A percentile compares a stretch with the other conserved stretches of the same genome.
phyloP scores from a whole-genome alignment of 441 rosid species.

The Eutrema salsugineum region DNA sequence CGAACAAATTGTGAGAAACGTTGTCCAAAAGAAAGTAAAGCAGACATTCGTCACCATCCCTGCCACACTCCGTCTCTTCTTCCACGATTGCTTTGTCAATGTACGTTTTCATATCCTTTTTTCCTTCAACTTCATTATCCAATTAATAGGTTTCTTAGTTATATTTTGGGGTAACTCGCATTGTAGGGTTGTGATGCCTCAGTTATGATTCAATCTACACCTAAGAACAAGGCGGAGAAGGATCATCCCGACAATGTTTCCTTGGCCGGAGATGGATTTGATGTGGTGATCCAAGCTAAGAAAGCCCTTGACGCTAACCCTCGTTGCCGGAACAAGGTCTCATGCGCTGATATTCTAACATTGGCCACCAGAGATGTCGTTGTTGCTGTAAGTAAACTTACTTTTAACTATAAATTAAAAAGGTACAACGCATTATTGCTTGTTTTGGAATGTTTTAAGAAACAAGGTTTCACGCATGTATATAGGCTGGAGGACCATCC shows the following conservation, averaged over 20 bases:
- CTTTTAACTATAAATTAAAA: too few relatives aligned
- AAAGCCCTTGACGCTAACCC: slow-evolving; percentile 27
- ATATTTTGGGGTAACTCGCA: neutral
- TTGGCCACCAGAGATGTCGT: slow-evolving; percentile 77
- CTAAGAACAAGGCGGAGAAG: slow-evolving; percentile 25
- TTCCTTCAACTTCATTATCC: neutral
- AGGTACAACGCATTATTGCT: neutral
- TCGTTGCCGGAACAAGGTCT: slow-evolving; percentile 14
- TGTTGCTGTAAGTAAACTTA: slow-evolving; percentile 36
- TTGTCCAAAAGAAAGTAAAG: slow-evolving; percentile 13
- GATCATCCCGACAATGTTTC: slow-evolving; percentile 28
- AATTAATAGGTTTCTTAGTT: neutral
- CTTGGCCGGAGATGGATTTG: slow-evolving; percentile 28
- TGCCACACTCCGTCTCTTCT: slow-evolving; percentile 31
- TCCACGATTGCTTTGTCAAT: slow-evolving; percentile 32
- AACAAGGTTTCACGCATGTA: neutral
- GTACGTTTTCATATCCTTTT: slow-evolving; percentile 1
- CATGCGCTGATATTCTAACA: slow-evolving; percentile 37
- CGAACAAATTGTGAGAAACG: slow-evolving; percentile 21
- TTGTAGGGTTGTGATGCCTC: slow-evolving; percentile 31
- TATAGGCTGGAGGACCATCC: slow-evolving; percentile 73
- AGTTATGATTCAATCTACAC: slow-evolving; percentile 27
- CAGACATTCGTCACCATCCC: slow-evolving; percentile 18
- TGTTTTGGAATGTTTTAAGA: neutral
- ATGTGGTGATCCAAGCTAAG: slow-evolving; percentile 27